phyloP scores from a whole-genome alignment of 805 yeast species.

The Torulaspora maleeae region DNA sequence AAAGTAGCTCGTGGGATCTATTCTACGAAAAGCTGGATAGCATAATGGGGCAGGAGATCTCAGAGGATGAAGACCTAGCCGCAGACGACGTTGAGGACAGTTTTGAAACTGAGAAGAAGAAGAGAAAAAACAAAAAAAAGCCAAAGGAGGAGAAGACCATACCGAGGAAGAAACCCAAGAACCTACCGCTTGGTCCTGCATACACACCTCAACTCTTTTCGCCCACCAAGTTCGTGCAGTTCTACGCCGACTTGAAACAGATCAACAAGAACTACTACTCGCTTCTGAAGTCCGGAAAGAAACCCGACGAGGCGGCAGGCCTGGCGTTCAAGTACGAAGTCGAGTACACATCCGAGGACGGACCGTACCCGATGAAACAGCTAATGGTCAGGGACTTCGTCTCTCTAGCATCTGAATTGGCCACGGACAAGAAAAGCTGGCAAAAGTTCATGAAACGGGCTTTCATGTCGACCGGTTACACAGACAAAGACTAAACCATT shows the following conservation, averaged over 20 bases:
- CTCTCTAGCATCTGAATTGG: constrained; percentile 49
- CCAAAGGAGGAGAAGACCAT: constrained; percentile 49
- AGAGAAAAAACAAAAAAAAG: constrained; percentile 23
- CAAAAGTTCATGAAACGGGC: constrained; percentile 49
- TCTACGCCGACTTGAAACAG: constrained; percentile 57
- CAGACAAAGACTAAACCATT: constrained; percentile 25
- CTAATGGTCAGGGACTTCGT: constrained; percentile 63
- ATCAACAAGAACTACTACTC: constrained; percentile 43
- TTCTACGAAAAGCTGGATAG: constrained; percentile 50
- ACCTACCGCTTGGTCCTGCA: constrained; percentile 65
- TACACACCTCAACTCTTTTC: constrained; percentile 65
- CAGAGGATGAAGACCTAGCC: constrained; percentile 14
- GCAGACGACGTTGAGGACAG: constrained; percentile 15
- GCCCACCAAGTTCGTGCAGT: constrained; percentile 69
- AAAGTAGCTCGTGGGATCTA: constrained; percentile 49
- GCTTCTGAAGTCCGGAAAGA: constrained; percentile 52
- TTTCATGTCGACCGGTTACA: constrained; percentile 63
- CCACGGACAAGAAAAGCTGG: constrained; percentile 54
- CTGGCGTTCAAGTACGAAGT: constrained; percentile 52
- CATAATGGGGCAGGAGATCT: constrained; percentile 23
- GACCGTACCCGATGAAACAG: constrained; percentile 48
- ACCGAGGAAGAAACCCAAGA: constrained; percentile 57
- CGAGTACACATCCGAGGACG: constrained; percentile 66
- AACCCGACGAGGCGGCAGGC: constrained; percentile 47
- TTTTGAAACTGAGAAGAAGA: constrained; percentile 17